Evolutionary conservation across 192 early-diverging fungal species (phyloP), one percentile per base, ranked within the genome.

Genomic region (Chytriomyces confervae): DNA sequence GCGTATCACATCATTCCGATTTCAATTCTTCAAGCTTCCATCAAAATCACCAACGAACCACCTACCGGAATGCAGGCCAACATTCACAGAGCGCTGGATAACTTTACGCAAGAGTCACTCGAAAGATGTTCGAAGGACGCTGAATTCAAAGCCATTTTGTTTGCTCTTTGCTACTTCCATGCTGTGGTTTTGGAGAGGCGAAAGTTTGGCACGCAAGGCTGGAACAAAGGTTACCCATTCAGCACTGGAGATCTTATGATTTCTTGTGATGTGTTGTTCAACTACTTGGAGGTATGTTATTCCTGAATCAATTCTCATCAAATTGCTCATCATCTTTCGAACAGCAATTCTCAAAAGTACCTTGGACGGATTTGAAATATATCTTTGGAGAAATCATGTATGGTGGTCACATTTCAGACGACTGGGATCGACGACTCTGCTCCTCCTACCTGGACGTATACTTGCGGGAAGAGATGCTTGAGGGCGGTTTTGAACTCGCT

Each of bases 321-420:
- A 11, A 46, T 48, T 13, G 9, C 46, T 57, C 23, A 60, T 72
- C 3, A 57, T 23, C 9, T 61, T 81, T 69, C 50, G 23, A 76
- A 46, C 69, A 86, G 75, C 85, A 86, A 16, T 91, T 89, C 77
- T 73, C 89, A 11, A 90, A 90, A 71, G 87, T 91, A 6, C 90
- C 90, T 11, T 91, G 90, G 90, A 85, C 85, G 44, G 90, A 91
- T 81, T 75, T 91, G 23, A 74, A 88, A 36, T 91, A 91, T 77
- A 91, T 91, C 75, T 86, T 91, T 84, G 90, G 90, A 16, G 88
- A 90, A 64, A 90, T 90, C 75, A 90, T 90, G 89, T 91, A 91
- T 69, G 90, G 90, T 29, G 90, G 90, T n/a, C 90, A 91, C 61
- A 91, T 91, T 80, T 90, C 89, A 7, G 90, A 91, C 66, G 90